These are phyloP conservation scores for Candida anglica DNA, from an alignment of 805 yeast genomes.

Conservation along the genomic window DNA sequence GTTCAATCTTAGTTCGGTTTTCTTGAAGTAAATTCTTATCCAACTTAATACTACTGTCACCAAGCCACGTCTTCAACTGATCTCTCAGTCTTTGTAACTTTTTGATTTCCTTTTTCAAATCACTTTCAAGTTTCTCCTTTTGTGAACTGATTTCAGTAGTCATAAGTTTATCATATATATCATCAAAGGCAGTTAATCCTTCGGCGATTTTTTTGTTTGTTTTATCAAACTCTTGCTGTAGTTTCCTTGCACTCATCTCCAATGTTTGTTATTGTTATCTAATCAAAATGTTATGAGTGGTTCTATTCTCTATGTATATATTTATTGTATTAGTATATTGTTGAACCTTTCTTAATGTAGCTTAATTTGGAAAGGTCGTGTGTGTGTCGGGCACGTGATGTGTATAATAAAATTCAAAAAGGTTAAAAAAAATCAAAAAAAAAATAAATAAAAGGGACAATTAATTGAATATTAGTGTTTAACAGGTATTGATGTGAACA, in stretches of 20 bases:
- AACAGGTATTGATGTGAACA: too few relatives aligned
- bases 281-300: too few relatives aligned
- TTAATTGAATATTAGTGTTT: too few relatives aligned
- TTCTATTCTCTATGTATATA: neutral
- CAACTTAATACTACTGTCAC: constrained; percentile 88
- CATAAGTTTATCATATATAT: constrained; percentile 79
- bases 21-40: constrained; percentile 45
- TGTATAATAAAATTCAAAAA: too few relatives aligned
- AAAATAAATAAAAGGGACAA: too few relatives aligned
- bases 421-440: too few relatives aligned
- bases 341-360: too few relatives aligned
- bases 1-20: constrained; percentile 67
- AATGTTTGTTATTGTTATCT: too few relatives aligned
- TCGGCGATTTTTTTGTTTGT: constrained; percentile 87
- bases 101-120: constrained; percentile 90
- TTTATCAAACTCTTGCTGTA: constrained; percentile 80
- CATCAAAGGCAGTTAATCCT: constrained; percentile 84
- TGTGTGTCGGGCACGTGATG: too few relatives aligned
- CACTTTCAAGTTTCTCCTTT: constrained; percentile 89
- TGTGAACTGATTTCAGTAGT: constrained; percentile 80
- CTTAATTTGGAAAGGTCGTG: too few relatives aligned
- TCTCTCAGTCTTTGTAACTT: constrained; percentile 91
- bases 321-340: too few relatives aligned
- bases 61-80: constrained; percentile 92
- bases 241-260: constrained; percentile 45